A percentile compares a stretch with the other conserved stretches of the same genome.
phyloP scores from a whole-genome alignment of 2,329 filamentous ascomycete species.

The Fusarium piperis region DNA sequence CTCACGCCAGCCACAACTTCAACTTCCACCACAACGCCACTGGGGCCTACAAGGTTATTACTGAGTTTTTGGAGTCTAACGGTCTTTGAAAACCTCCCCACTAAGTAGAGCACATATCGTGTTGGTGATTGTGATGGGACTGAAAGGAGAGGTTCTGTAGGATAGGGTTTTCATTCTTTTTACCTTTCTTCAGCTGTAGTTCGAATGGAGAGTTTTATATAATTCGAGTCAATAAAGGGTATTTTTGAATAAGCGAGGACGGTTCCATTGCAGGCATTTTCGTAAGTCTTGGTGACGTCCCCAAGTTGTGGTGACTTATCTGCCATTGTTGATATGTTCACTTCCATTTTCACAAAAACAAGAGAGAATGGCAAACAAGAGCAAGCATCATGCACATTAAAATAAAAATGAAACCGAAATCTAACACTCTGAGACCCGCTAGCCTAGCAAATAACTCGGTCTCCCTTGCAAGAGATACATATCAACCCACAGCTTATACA shows the following conservation, averaged over 20 bases:
- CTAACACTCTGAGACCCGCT: not conserved
- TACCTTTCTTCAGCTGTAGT: not conserved
- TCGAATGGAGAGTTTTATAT: not conserved
- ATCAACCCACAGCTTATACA: not conserved
- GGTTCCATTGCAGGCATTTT: not conserved
- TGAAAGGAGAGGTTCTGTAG: not conserved
- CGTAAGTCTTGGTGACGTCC: too few species aligned
- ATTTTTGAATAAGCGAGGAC: not conserved
- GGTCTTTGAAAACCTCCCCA: not conserved
- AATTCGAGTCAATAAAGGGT: not conserved
- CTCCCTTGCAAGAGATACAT: not conserved
- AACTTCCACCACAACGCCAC: conserved; percentile 30
- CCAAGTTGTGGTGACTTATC: not conserved
- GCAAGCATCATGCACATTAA: not conserved
- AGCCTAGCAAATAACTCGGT: not conserved
- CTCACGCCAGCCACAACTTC: conserved; percentile 31
- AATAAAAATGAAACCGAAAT: not conserved
- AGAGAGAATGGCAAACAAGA: not conserved
- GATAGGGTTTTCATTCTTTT: not conserved
- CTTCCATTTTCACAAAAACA: not conserved
- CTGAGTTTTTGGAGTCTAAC: conserved; percentile 11
- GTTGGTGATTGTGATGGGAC: not conserved
- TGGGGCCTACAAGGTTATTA: conserved; percentile 25
- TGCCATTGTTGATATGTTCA: not conserved
- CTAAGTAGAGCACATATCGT: too few species aligned